Base-by-base conservation (phyloP, 139 green algal genomes). In the Chlorella ohadii region DNA sequence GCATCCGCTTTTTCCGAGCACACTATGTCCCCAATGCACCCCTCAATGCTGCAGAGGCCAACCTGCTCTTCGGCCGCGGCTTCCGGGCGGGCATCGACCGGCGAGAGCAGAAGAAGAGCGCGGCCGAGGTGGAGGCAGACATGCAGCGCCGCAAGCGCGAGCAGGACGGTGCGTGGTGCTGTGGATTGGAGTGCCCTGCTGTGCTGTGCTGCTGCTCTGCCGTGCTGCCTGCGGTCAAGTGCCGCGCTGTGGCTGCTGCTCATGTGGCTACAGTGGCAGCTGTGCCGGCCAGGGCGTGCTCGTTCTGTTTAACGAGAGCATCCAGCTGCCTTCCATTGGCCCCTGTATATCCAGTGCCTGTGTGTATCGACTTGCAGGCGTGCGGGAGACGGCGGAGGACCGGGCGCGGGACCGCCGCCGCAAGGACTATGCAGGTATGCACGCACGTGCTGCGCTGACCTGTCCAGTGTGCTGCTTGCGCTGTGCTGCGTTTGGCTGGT, bases 41-140 rank as follows among this genome's bases (percentile, higher is more conserved):
- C n/a, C 5, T 3, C 73, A 27, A 20, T 25, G 9, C 2, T 61
- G 76, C 89, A 93, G 94, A 99, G 89, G 97, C 96, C 3, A 84
- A 91, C 33, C 89, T 99, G 74, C 91, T 99, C 80, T 99, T 98
- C 91, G 97, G 97, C 0, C 90, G 97, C 33, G 97, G 97, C 76
- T 93, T 97, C 90, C 90, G 94, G 12, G 97, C 94, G 5, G 97
- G 97, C 63, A 94, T 99, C 67, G 97, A 99, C 88, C 89, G 93
- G 3, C 91, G 95, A 22, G 97, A 98, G 90, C 97, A 99, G 90
- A 98, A 97, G 87, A 98, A 98, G 90, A 75, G 78, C 36, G 92
- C 94, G 2, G 94, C 92, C 1, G 72, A 88, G 33, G 83, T 92
- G 28, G 93, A 98, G 87, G 83, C 83, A 3, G 89, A 93, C 27